These are phyloP conservation scores for Nannizzia gypsea DNA, from an alignment of 2,329 filamentous ascomycete species.

Conservation along the genomic window DNA sequence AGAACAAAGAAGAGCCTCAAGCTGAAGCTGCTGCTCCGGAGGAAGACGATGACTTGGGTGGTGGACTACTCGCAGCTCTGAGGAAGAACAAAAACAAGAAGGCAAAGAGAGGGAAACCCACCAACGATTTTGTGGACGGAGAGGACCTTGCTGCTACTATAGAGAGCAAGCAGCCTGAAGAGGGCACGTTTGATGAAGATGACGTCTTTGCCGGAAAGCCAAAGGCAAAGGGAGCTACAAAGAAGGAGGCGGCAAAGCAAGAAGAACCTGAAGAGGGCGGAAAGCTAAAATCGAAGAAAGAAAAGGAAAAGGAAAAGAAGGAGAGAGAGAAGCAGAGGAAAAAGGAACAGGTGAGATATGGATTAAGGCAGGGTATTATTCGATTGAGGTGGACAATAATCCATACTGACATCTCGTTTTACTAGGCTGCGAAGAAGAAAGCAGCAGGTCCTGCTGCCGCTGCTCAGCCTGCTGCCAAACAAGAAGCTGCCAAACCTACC, in stretches of 20 bases:
- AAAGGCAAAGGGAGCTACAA: constrained; percentile 39
- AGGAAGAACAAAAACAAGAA: constrained; percentile 75
- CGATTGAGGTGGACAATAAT: not conserved
- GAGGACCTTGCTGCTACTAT: constrained; percentile 47
- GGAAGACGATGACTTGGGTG: constrained; percentile 40
- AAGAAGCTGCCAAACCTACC: constrained; percentile 36
- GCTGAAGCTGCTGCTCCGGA: constrained; percentile 18
- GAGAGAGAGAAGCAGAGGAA: constrained; percentile 97
- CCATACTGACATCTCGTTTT: constrained; percentile 7
- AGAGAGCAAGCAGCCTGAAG: constrained; percentile 59
- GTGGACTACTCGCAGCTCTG: constrained; percentile 66
- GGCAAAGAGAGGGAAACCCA: constrained; percentile 74
- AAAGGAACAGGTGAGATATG: constrained; percentile 70
- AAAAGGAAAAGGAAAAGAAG: constrained; percentile 97
- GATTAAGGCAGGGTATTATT: not conserved
- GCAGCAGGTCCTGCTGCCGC: constrained; percentile 35
- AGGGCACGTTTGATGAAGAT: constrained; percentile 72
- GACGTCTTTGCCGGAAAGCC: constrained; percentile 69
- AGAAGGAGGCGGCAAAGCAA: constrained; percentile 40
- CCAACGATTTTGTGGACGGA: constrained; percentile 63
- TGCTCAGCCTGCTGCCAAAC: constrained; percentile 43
- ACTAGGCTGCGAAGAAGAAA: constrained; percentile 75
- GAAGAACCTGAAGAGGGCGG: constrained; percentile 47
- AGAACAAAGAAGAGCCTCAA: not conserved
- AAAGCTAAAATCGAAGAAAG: constrained; percentile 83